Percentiles rank a stretch among this genome's conserved stretches.
These are phyloP conservation scores for Trypanosoma theileri DNA, from an alignment of 208 protist genomes.

Conservation along the genomic window DNA sequence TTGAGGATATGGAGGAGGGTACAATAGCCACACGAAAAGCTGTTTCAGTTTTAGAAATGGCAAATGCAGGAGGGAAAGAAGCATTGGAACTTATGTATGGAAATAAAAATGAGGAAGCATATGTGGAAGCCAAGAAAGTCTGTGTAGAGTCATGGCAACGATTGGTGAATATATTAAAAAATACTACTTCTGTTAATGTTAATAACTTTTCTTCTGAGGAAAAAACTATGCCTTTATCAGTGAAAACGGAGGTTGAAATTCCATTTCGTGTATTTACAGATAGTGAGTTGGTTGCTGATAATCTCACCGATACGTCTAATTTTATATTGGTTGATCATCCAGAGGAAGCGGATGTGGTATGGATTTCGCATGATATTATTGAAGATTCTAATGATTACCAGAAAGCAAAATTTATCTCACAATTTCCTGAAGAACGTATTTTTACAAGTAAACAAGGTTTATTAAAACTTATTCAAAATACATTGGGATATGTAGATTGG, in stretches of 20 bases:
- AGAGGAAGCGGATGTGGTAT: conserved; percentile 47
- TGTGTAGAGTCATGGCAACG: conserved; percentile 36
- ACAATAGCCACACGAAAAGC: conserved; percentile 29
- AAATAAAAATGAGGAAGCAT: neutral
- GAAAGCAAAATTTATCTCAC: conserved; percentile 31
- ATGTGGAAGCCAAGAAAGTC: conserved; percentile 21
- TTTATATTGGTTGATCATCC: conserved; percentile 44
- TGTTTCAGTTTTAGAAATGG: conserved; percentile 29
- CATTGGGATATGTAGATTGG: conserved; percentile 27
- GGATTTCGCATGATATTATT: conserved; percentile 39
- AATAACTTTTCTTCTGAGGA: neutral
- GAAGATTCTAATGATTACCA: conserved; percentile 9
- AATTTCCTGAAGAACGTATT: conserved; percentile 30
- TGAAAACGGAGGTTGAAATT: neutral
- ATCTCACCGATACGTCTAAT: conserved; percentile 14
- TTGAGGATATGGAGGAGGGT: conserved; percentile 39
- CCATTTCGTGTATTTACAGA: conserved; percentile 35
- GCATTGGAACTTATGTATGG: conserved; percentile 7
- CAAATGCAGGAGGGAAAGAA: conserved; percentile 18
- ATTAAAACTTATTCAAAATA: conserved; percentile 26
- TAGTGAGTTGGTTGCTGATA: conserved; percentile 21
- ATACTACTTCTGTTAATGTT: neutral
- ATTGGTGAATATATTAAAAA: conserved; percentile 7
- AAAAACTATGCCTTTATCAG: neutral
- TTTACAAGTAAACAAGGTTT: conserved; percentile 38